Evolutionary conservation across 768 basidiomycete species (phyloP).

Genomic region (Trametes punicea): DNA sequence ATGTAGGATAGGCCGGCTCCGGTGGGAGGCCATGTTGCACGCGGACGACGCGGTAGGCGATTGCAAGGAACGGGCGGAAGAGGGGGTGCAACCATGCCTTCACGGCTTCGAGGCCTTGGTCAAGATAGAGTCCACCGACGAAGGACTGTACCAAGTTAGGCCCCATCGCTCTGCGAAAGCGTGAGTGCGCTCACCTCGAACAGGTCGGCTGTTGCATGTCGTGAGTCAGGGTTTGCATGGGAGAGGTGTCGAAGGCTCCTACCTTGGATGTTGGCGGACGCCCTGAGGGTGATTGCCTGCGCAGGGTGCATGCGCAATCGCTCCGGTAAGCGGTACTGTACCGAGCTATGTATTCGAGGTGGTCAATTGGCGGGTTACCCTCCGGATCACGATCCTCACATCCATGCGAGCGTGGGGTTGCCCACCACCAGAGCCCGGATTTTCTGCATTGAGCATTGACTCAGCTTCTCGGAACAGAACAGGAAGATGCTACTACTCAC

Average conservation of each 20-base stretch:
- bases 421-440: conserved; percentile 72
- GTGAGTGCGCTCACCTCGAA: conserved; percentile 55
- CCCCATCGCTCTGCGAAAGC: not conserved
- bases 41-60: conserved; percentile 63
- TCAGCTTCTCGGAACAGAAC: not conserved
- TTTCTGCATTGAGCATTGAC: conserved; percentile 49
- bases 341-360: conserved; percentile 40
- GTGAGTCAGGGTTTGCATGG: conserved; percentile 7
- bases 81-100: conserved; percentile 59
- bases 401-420: conserved; percentile 67
- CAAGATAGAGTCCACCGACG: conserved; percentile 73
- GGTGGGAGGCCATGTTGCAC: conserved; percentile 64
- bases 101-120: conserved; percentile 59
- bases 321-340: conserved; percentile 61
- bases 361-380: not conserved
- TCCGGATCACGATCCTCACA: too few species aligned
- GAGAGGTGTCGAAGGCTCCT: not conserved
- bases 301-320: conserved; percentile 63
- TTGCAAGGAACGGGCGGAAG: conserved; percentile 57
- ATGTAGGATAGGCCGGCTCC: conserved; percentile 24
- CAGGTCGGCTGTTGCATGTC: conserved; percentile 54
- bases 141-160: conserved; percentile 48
- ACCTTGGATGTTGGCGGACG: conserved; percentile 75
- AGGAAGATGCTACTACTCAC: conserved; percentile 38
- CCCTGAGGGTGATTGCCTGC: conserved; percentile 66